A percentile compares a stretch with the other conserved stretches of the same genome.
Evolutionary conservation across 208 protist genomes (phyloP).

Genomic region (Histomonas meleagridis): DNA sequence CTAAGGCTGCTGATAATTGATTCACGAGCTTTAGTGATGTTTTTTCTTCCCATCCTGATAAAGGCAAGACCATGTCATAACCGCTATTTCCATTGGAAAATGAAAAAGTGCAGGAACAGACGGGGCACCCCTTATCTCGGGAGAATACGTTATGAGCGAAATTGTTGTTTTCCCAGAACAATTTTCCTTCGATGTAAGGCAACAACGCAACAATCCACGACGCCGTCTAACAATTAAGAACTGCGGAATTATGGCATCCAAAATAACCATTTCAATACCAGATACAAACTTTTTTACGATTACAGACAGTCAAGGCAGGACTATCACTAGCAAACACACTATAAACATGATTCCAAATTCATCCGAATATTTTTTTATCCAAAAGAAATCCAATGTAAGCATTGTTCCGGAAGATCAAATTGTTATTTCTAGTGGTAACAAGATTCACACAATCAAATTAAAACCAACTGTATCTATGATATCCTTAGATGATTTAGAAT

Average conservation of each 20-base stretch:
- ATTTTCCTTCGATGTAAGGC: slow-evolving; percentile 20
- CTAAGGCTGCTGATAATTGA: slow-evolving; percentile 63
- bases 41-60: not conserved
- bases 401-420: slow-evolving; percentile 27
- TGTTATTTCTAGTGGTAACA: not conserved
- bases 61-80: not conserved
- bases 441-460: not conserved
- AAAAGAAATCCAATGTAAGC: not conserved
- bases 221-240: not conserved
- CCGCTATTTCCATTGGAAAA: too few species aligned
- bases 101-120: too few species aligned
- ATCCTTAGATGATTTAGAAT: not conserved
- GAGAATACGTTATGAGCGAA: not conserved
- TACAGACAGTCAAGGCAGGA: not conserved
- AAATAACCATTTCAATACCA: not conserved
- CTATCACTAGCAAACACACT: not conserved
- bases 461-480: slow-evolving; percentile 6
- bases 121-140: too few species aligned
- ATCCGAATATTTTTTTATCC: not conserved
- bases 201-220: not conserved
- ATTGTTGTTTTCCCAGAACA: slow-evolving; percentile 33
- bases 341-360: not conserved
- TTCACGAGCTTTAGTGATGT: not conserved
- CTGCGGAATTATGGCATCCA: not conserved
- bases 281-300: not conserved